Evolutionary conservation across 805 yeast species (phyloP).

Genomic region (Ogataea pini): DNA sequence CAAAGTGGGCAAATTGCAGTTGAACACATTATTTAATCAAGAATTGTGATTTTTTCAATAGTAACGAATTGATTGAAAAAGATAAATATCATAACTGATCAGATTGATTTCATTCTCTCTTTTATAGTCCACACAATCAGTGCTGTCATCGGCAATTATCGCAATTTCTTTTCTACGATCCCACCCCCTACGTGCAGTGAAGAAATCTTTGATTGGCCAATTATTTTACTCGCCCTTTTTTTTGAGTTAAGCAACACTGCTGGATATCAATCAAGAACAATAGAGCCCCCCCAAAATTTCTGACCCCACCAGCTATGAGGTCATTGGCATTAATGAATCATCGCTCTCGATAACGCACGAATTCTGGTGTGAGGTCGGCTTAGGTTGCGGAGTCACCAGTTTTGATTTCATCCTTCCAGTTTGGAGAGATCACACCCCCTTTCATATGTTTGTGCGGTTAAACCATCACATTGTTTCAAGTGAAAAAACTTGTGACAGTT

Average conservation of each 20-base stretch:
- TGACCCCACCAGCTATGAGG: conserved; percentile 4
- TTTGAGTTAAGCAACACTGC: background rate
- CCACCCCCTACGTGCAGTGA: conserved; percentile 4
- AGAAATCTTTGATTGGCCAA: background rate
- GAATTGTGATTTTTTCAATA: no score
- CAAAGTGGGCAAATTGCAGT: conserved; percentile 42
- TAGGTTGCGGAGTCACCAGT: conserved; percentile 5
- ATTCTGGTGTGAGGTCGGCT: conserved; percentile 1
- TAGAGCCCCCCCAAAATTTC: background rate
- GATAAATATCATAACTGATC: no score
- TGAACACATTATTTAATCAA: conserved; percentile 34
- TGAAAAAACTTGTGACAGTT: background rate
- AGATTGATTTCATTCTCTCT: background rate
- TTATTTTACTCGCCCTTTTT: background rate
- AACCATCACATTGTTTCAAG: background rate
- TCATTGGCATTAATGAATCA: conserved; percentile 5
- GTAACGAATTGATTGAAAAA: no score
- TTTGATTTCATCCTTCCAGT: background rate
- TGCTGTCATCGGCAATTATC: background rate
- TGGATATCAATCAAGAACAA: background rate
- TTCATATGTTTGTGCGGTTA: background rate
- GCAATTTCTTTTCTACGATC: conserved; percentile 5
- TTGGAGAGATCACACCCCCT: conserved; percentile 5
- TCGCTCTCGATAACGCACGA: conserved; percentile 2
- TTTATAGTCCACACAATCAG: background rate